Percentiles rank a stretch among this genome's conserved stretches.
Conservation (phyloP, 1,284 basidiomycete species). For the Sporisorium graminicola region DNA sequence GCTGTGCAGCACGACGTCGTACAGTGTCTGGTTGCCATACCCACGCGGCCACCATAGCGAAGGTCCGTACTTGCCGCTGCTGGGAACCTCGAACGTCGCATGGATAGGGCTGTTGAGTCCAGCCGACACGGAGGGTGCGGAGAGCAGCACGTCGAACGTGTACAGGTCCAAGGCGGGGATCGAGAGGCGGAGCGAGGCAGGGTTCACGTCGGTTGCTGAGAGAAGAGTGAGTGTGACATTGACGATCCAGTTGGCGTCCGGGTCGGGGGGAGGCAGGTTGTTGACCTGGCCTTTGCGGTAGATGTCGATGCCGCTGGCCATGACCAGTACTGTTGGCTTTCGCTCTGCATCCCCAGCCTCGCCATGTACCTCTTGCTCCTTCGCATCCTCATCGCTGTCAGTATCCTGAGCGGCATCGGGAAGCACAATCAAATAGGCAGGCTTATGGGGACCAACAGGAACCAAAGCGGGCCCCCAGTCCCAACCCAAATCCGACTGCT, state of each 20-base stretch:
- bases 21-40: slow-evolving; percentile 46
- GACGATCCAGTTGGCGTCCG: slow-evolving; percentile 57
- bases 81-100: slow-evolving; percentile 38
- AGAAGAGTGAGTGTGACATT: slow-evolving; percentile 57
- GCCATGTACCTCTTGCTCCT: neutral
- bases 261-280: slow-evolving; percentile 54
- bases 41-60: slow-evolving; percentile 59
- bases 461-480: slow-evolving; percentile 62
- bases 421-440: slow-evolving; percentile 44
- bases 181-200: slow-evolving; percentile 22
- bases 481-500: slow-evolving; percentile 64
- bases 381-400: neutral
- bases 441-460: slow-evolving; percentile 43
- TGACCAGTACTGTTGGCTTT: slow-evolving; percentile 6
- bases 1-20: slow-evolving; percentile 34
- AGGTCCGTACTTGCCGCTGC: slow-evolving; percentile 29
- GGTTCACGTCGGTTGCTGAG: slow-evolving; percentile 1
- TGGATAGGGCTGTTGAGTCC: slow-evolving; percentile 33
- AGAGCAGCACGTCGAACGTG: slow-evolving; percentile 26
- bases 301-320: slow-evolving; percentile 38
- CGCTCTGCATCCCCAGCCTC: slow-evolving; percentile 4
- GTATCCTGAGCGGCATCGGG: neutral
- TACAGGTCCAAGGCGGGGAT: slow-evolving; percentile 24
- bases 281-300: slow-evolving; percentile 53
- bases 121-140: slow-evolving; percentile 4